Evolutionary conservation across 495 filamentous ascomycete genomes (phyloP).

Genomic region (Cryomyces antarcticus): DNA sequence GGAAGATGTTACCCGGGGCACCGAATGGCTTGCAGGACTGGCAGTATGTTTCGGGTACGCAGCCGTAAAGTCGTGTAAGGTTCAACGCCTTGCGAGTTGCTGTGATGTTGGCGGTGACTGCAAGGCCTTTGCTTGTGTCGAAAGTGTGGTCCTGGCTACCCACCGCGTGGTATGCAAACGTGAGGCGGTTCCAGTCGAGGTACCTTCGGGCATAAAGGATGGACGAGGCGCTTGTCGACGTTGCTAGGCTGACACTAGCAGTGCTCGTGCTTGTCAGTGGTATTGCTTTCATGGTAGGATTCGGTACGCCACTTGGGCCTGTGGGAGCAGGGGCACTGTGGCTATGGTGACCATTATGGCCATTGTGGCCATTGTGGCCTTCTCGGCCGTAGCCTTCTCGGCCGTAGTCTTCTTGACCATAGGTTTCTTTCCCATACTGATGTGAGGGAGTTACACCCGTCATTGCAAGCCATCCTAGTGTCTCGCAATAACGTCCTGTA

Average conservation of each 20-base stretch:
- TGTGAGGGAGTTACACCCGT: conserved; percentile 16
- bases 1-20: conserved; percentile 18
- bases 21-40: conserved; percentile 18
- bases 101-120: conserved; percentile 12
- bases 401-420: too few species aligned
- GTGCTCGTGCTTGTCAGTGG: conserved; percentile 5
- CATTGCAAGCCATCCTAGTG: conserved; percentile 24
- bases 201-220: conserved; percentile 11
- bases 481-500: conserved; percentile 23
- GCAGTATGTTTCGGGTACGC: conserved; percentile 22
- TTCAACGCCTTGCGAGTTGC: conserved; percentile 12
- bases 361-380: too few species aligned
- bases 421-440: neutral
- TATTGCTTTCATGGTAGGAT: conserved; percentile 24
- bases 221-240: conserved; percentile 6
- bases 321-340: conserved; percentile 1
- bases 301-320: conserved; percentile 23
- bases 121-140: conserved; percentile 4
- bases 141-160: conserved; percentile 17
- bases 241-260: conserved; percentile 5
- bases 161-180: conserved; percentile 20
- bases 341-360: too few species aligned
- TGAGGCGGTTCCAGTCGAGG: conserved; percentile 22
- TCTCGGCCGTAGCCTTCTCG: too few species aligned
- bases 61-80: conserved; percentile 19